Conservation (phyloP, 805 yeast genomes). For the Ogataea glucozyma region DNA sequence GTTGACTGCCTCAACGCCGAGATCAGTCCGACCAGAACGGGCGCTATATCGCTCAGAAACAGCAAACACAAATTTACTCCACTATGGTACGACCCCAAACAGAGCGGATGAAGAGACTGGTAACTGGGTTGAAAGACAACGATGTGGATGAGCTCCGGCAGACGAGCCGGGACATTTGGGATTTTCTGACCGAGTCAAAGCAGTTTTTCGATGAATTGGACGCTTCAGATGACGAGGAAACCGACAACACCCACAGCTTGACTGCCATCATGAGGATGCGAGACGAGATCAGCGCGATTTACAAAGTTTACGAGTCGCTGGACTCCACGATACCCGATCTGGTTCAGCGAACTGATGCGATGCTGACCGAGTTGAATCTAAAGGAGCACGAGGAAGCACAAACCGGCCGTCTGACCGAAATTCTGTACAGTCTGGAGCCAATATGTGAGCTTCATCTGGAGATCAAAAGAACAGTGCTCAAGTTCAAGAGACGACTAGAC, state of each 20-base stretch:
- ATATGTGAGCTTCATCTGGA: constrained; percentile 33
- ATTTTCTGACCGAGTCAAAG: neutral
- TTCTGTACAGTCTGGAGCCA: constrained; percentile 23
- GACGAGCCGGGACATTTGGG: neutral
- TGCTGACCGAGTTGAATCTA: neutral
- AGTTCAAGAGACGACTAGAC: constrained; percentile 38
- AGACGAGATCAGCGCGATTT: constrained; percentile 33
- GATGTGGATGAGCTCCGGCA: neutral
- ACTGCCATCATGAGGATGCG: constrained; percentile 26
- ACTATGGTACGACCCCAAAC: constrained; percentile 5
- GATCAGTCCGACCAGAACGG: no score
- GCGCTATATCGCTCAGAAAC: neutral
- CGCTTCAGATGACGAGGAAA: no score
- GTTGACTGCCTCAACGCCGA: no score
- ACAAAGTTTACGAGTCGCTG: constrained; percentile 33
- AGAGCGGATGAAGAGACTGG: constrained; percentile 4
- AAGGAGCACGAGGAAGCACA: neutral
- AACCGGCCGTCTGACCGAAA: constrained; percentile 2
- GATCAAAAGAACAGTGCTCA: constrained; percentile 31
- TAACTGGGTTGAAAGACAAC: neutral
- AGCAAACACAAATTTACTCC: neutral
- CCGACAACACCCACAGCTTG: no score
- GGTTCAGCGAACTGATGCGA: constrained; percentile 28
- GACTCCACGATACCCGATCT: constrained; percentile 39
- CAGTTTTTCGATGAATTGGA: neutral